Base-by-base conservation (phyloP, 78 protist genomes). In the Speleostelium caveatum region DNA sequence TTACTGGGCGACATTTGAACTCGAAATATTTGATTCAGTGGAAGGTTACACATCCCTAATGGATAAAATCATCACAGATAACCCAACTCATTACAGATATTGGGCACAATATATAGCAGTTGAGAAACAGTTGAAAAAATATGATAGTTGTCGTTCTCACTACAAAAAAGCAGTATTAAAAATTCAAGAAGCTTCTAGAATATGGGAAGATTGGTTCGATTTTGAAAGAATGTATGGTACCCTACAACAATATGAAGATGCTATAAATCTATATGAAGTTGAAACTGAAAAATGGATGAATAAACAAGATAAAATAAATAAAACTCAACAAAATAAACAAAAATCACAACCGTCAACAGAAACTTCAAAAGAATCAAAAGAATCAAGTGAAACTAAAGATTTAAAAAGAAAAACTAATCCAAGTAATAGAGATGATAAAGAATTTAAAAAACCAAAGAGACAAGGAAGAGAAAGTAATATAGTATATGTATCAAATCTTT, bases 161-260 rank as follows among this genome's bases (percentile, higher is more conserved):
- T 83, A 42, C 26, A 24, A 65, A 39, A 56, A 35, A 7, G 91
- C 65, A 0, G 12, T 58, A 2, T 4, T 2, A 6, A 21, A 4
- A 2, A 22, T 45, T 17, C 33, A 36, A 30, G 61, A 53, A 3
- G 19, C 65, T 1, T 24, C 72, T 28, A 61, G 63, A 33, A 12
- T 69, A 28, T 83, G 65, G 72, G 75, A 83, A 32, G 79, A 69
- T 59, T 83, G 79, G 77, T 19, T 69, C 28, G 30, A 72, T 33
- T 83, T 83, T 45, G 91, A 83, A 60, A 14, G 91, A 28, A 19
- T 32, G 2, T 60, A 59, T 69, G 91, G 91, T 41, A 59, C 14
- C 6, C 10, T 83, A 1, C 24, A 30, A 21, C 38, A 53, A 28
- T 45, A 41, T 14, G 35, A 60, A 59, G 17, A 24, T 0, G 59